Evolutionary conservation across 257 asterid genomes (phyloP).

Genomic region (Avicennia marina): DNA sequence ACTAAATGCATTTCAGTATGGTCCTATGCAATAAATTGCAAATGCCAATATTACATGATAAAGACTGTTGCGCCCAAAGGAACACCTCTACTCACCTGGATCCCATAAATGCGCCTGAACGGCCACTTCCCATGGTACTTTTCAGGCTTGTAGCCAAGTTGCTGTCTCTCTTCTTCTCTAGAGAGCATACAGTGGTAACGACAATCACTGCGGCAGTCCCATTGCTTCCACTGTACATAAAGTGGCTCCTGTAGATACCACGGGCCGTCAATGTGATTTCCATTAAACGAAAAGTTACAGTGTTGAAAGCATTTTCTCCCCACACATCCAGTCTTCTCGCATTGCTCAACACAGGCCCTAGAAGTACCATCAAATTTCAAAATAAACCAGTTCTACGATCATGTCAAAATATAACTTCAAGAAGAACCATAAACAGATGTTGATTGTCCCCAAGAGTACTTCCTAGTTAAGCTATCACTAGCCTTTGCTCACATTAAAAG

Average conservation of each 20-base stretch:
- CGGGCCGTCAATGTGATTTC: conserved; percentile 47
- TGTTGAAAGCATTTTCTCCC: conserved; percentile 70
- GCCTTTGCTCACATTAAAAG: too few relatives aligned
- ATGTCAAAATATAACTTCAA: too few relatives aligned
- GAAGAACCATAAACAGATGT: too few relatives aligned
- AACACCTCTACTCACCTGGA: conserved; percentile 39
- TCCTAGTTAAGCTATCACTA: too few relatives aligned
- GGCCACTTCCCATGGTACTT: conserved; percentile 94
- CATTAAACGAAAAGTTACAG: conserved; percentile 58
- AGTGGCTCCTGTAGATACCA: conserved; percentile 92
- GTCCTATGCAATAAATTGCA: neutral
- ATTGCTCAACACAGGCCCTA: conserved; percentile 71
- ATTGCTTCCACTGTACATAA: conserved; percentile 71
- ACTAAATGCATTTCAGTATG: conserved; percentile 4
- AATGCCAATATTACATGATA: too few relatives aligned
- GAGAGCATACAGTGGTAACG: conserved; percentile 71
- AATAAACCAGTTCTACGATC: conserved; percentile 9
- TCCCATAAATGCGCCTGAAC: conserved; percentile 58
- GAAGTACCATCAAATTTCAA: conserved; percentile 21
- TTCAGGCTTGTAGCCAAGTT: conserved; percentile 59
- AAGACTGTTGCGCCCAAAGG: too few relatives aligned
- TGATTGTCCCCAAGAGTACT: too few relatives aligned
- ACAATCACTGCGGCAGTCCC: conserved; percentile 86
- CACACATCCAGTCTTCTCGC: conserved; percentile 81
- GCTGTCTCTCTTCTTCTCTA: conserved; percentile 65